Conservation (phyloP, 1,284 basidiomycete species). For the Tilletia horrida region DNA sequence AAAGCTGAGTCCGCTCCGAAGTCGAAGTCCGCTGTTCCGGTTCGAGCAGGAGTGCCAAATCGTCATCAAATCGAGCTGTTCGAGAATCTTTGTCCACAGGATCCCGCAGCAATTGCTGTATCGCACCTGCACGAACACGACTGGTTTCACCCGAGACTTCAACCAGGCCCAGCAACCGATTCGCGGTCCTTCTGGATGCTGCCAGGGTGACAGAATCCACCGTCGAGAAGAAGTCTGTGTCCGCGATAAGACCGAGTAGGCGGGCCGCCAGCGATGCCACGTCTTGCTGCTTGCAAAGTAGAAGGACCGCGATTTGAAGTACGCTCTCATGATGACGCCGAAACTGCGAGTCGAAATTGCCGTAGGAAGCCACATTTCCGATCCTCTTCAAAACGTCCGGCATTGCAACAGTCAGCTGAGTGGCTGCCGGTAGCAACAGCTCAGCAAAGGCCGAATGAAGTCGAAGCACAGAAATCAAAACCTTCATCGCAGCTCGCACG, state of each 20-base stretch:
- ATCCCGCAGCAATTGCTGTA: conserved; percentile 64
- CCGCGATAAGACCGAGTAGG: conserved; percentile 68
- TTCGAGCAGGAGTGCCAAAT: conserved; percentile 58
- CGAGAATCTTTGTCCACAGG: conserved; percentile 59
- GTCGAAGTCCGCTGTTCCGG: conserved; percentile 58
- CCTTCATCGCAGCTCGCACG: neutral
- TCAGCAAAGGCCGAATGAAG: conserved; percentile 86
- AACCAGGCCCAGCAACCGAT: conserved; percentile 71
- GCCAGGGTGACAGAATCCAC: conserved; percentile 65
- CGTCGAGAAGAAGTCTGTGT: conserved; percentile 60
- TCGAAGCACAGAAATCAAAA: conserved; percentile 65
- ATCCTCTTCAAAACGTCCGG: conserved; percentile 25
- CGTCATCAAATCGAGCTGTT: conserved; percentile 63
- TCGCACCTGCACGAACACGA: conserved; percentile 78
- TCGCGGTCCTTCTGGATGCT: conserved; percentile 57
- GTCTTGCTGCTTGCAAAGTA: conserved; percentile 71
- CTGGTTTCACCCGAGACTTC: conserved; percentile 79
- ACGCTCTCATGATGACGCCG: conserved; percentile 72
- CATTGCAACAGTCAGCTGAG: neutral
- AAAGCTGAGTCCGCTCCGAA: conserved; percentile 55
- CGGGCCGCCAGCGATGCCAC: conserved; percentile 75
- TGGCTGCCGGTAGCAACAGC: conserved; percentile 73
- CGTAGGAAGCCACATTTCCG: conserved; percentile 60
- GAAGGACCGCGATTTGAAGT: conserved; percentile 77
- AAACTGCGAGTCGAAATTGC: conserved; percentile 67